phyloP scores from a whole-genome alignment of 1,284 basidiomycete species.

The Ganoderma sp. region DNA sequence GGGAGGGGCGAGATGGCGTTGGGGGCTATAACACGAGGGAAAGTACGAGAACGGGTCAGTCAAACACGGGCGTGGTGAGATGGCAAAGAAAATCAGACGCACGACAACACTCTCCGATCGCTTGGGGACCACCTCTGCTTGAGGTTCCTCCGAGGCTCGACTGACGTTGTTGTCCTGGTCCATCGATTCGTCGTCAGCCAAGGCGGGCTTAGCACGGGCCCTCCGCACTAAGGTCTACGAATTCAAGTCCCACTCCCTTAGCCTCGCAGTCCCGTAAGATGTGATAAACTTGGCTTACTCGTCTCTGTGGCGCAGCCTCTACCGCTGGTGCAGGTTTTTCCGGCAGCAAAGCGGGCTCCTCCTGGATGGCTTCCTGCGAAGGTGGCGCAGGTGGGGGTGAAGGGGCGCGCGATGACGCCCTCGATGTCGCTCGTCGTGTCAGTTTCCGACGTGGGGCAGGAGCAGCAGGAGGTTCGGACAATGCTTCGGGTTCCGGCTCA shows the following conservation, averaged over 20 bases:
- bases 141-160: slow-evolving; percentile 19
- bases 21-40: slow-evolving; percentile 20
- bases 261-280: background rate
- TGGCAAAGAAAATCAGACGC: slow-evolving; percentile 1
- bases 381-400: slow-evolving; percentile 25
- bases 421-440: slow-evolving; percentile 28
- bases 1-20: slow-evolving; percentile 37
- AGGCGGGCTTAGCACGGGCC: slow-evolving; percentile 29
- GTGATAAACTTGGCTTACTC: slow-evolving; percentile 10
- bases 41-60: no score
- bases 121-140: slow-evolving; percentile 8
- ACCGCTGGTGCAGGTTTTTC: slow-evolving; percentile 2
- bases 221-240: slow-evolving; percentile 36
- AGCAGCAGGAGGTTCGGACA: background rate
- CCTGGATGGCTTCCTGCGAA: background rate
- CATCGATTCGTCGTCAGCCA: slow-evolving; percentile 35
- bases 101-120: slow-evolving; percentile 22
- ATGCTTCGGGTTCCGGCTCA: slow-evolving; percentile 10
- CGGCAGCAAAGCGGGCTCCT: slow-evolving; percentile 1
- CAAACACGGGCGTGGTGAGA: background rate
- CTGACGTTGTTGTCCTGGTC: slow-evolving; percentile 21
- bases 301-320: slow-evolving; percentile 26
- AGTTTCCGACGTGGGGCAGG: slow-evolving; percentile 19
- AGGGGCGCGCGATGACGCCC: slow-evolving; percentile 32
- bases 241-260: background rate